phyloP scores from a whole-genome alignment of 805 yeast genomes.

The Metschnikowia reukaufii region DNA sequence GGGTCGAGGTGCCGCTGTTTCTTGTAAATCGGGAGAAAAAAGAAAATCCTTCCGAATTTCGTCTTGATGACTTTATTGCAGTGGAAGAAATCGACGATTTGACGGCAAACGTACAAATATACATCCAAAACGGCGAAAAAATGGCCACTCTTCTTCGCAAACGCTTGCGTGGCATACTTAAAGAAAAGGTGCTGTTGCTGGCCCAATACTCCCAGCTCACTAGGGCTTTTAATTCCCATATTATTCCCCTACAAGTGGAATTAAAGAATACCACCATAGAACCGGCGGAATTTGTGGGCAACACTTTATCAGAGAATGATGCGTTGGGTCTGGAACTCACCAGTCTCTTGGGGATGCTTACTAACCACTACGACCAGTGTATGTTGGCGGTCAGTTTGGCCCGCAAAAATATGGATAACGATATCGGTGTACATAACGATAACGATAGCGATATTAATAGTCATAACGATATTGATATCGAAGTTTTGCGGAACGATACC shows the following conservation, averaged over 20 bases:
- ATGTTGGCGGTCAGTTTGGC: constrained; percentile 36
- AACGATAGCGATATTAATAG: no score
- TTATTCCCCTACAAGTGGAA: constrained; percentile 10
- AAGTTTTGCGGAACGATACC: constrained; percentile 53
- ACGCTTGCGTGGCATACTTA: constrained; percentile 1
- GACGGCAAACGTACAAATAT: constrained; percentile 26
- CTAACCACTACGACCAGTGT: constrained; percentile 84
- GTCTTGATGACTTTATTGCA: constrained; percentile 36
- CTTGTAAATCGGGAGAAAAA: constrained; percentile 12
- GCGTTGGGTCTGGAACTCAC: constrained; percentile 70
- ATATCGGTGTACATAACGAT: constrained; percentile 10
- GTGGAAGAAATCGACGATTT: constrained; percentile 30
- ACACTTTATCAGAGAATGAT: constrained; percentile 35
- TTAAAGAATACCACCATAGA: constrained; percentile 5
- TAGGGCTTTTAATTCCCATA: constrained; percentile 17
- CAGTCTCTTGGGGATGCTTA: constrained; percentile 62
- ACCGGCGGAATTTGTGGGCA: constrained; percentile 7
- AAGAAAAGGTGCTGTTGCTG: constrained; percentile 2
- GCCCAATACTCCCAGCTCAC: constrained; percentile 19
- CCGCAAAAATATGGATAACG: neutral
- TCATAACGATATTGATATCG: no score
- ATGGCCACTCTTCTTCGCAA: constrained; percentile 3
- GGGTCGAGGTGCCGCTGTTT: constrained; percentile 31
- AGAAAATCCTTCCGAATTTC: constrained; percentile 5
- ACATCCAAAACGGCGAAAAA: constrained; percentile 24